Evolutionary conservation across 495 filamentous ascomycete genomes (phyloP).

Genomic region (Parmelia sp.): DNA sequence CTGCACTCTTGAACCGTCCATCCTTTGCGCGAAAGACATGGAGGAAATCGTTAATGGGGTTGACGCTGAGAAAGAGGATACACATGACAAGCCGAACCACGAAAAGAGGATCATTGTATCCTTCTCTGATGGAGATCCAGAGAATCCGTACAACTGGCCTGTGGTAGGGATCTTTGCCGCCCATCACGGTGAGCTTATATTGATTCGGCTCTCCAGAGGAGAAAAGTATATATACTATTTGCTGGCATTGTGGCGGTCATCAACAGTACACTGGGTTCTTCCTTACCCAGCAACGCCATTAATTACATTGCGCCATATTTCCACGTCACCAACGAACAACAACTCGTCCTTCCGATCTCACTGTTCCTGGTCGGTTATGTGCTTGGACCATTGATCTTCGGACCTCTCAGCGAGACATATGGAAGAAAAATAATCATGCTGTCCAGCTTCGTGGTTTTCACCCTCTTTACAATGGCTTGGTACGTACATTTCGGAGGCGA

Average conservation of each 20-base stretch:
- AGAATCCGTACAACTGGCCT: slow-evolving; percentile 54
- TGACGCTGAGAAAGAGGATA: background rate
- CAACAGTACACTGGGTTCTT: slow-evolving; percentile 68
- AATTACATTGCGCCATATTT: slow-evolving; percentile 53
- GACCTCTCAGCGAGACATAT: slow-evolving; percentile 64
- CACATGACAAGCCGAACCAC: slow-evolving; percentile 11
- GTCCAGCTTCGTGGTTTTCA: slow-evolving; percentile 55
- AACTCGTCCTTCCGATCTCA: slow-evolving; percentile 66
- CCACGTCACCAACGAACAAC: slow-evolving; percentile 47
- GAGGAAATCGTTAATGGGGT: background rate
- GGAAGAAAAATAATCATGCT: slow-evolving; percentile 60
- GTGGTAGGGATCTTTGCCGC: slow-evolving; percentile 24
- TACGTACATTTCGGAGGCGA: too few relatives aligned
- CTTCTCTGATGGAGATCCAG: slow-evolving; percentile 44
- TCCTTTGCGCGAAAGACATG: background rate
- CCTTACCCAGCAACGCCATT: slow-evolving; percentile 58
- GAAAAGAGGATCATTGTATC: slow-evolving; percentile 38
- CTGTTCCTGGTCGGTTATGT: slow-evolving; percentile 69
- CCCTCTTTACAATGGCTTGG: slow-evolving; percentile 62
- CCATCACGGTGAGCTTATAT: background rate
- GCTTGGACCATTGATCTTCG: slow-evolving; percentile 59
- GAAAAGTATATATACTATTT: slow-evolving; percentile 52
- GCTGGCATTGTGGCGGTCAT: slow-evolving; percentile 57
- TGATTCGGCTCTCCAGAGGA: slow-evolving; percentile 31
- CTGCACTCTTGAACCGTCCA: background rate